Conservation (phyloP, 73 alveolate genomes). For the Breviolum minutum region DNA sequence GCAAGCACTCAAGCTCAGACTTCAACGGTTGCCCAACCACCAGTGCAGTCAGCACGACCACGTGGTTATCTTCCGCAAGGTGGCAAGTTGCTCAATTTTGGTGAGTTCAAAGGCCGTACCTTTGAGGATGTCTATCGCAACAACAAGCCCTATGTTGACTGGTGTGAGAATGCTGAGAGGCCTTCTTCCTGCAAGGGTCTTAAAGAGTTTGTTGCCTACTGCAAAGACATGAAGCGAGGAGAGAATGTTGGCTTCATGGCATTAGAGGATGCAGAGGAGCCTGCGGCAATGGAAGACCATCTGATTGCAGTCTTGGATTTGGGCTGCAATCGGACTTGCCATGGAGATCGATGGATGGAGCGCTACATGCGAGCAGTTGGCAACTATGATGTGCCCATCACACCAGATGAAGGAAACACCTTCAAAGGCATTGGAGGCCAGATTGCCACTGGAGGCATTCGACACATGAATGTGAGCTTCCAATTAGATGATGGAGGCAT, state of each 20-base stretch:
- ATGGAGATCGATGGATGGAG: background rate
- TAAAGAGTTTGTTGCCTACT: background rate
- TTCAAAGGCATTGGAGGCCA: background rate
- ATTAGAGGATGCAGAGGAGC: background rate
- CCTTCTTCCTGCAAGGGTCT: background rate
- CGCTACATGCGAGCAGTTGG: background rate
- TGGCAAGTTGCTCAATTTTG: background rate
- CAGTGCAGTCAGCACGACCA: no score
- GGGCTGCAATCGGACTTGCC: constrained; percentile 24
- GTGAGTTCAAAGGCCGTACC: background rate
- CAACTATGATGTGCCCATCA: background rate
- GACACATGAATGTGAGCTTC: background rate
- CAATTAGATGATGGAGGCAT: background rate
- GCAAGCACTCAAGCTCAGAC: no score
- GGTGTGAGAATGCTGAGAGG: background rate
- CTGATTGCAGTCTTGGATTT: background rate
- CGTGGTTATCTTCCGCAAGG: background rate
- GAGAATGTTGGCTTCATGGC: background rate
- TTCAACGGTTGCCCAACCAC: no score
- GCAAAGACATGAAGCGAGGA: background rate
- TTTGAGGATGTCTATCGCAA: background rate
- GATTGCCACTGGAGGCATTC: background rate
- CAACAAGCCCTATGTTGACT: background rate
- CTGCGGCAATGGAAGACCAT: background rate
- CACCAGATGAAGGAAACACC: background rate